phyloP scores from a whole-genome alignment of 768 basidiomycete species.

The Phylloporus sp. region DNA sequence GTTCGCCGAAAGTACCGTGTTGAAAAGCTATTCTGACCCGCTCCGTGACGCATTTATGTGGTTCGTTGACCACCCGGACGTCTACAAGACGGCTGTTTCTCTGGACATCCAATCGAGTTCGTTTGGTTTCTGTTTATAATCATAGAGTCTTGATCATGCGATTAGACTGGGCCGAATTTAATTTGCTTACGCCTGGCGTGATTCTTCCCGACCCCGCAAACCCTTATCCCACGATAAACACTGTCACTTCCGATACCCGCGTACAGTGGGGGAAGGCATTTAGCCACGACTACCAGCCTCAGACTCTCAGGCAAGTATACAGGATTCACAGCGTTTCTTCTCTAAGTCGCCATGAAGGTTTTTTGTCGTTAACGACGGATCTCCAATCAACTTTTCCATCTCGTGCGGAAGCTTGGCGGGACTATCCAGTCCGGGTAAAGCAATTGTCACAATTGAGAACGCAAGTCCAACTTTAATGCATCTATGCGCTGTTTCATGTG shows the following conservation, averaged over 20 bases:
- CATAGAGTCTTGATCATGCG: not conserved
- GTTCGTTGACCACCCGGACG: not conserved
- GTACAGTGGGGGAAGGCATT: not conserved
- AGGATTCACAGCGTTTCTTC: not conserved
- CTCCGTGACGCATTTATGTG: not conserved
- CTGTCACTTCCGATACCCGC: not conserved
- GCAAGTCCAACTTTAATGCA: not conserved
- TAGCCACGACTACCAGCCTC: not conserved
- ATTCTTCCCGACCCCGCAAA: not conserved
- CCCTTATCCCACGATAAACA: not conserved
- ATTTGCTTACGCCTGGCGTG: not conserved
- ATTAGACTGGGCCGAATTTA: not conserved
- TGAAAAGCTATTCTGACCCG: not conserved
- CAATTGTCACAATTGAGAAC: not conserved
- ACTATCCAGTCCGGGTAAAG: not conserved
- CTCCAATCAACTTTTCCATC: slow-evolving; percentile 3
- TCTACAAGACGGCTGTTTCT: not conserved
- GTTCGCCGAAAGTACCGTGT: not conserved
- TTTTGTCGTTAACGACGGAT: slow-evolving; percentile 2
- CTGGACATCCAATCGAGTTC: not conserved
- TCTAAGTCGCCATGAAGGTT: not conserved
- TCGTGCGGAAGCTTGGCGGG: not conserved
- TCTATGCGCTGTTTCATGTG: not conserved
- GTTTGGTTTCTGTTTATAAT: not conserved
- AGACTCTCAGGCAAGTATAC: not conserved